These are phyloP conservation scores for Dictyophora rubrovolvata DNA, from an alignment of 768 basidiomycete genomes.

Conservation along the genomic window DNA sequence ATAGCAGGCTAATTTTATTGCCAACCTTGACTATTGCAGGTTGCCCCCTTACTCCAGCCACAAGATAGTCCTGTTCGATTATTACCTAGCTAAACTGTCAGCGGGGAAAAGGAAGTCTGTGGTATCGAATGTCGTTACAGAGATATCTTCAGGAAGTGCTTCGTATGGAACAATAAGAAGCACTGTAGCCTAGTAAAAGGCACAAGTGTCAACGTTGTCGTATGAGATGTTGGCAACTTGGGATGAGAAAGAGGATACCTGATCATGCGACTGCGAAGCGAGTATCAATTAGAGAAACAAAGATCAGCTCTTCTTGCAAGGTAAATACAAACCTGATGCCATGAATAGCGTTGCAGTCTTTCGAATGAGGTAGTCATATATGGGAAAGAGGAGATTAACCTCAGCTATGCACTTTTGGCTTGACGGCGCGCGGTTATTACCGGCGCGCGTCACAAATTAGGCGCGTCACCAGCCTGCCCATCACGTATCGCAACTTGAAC, in stretches of 20 bases:
- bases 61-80: constrained; percentile 60
- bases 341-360: constrained; percentile 42
- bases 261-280: constrained; percentile 66
- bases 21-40: constrained; percentile 62
- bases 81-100: constrained; percentile 38
- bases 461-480: no score
- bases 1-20: background rate
- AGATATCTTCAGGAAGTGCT: constrained; percentile 60
- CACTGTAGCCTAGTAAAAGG: constrained; percentile 52
- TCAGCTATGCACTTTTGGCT: background rate
- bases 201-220: constrained; percentile 8
- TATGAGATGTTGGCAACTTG: constrained; percentile 13
- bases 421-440: background rate
- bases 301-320: constrained; percentile 14
- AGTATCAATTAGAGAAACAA: constrained; percentile 5
- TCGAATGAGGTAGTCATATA: constrained; percentile 9
- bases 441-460: background rate
- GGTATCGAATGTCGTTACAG: constrained; percentile 31
- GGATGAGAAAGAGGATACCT: constrained; percentile 35
- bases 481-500: no score
- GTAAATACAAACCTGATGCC: constrained; percentile 63
- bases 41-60: constrained; percentile 65
- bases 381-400: background rate
- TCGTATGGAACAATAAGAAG: constrained; percentile 64
- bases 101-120: background rate